Evolutionary conservation across 23 red algal species (phyloP), one percentile per base, ranked within the genome.

Genomic region (Pyropia yezoensis): DNA sequence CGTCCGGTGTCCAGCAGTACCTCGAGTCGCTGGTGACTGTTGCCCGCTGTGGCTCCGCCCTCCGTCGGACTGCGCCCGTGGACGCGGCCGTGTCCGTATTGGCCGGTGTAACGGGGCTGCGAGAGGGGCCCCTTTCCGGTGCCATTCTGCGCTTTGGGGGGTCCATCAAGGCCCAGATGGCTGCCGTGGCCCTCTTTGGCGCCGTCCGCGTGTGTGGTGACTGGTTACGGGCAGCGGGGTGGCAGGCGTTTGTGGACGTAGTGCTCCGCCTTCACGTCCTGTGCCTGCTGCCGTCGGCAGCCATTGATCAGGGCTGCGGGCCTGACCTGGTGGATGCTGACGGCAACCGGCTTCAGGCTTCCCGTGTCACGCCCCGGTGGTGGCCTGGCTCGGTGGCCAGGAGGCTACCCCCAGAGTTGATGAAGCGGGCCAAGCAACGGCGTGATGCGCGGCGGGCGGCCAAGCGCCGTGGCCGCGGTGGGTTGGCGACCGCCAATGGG

Each of bases 91-190:
- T 93, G 14, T 69, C 81, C 6, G 80, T 66, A 19, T 57, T 93
- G 20, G 60, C 66, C 5, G 69, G 29, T 18, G 88, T 76, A 22
- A 81, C 88, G 0, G 74, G 74, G 9, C 32, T 93, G 60, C 65
- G 76, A 14, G 71, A 84, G 53, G 74, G 88, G 0, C 73, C 77
- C 12, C 55, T 93, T n/a, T 30, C 67, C 61, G 73, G 75, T 17
- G 77, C 71, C 20, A 65, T 70, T 18, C 67, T 85, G n/a, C 74
- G 79, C 17, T 93, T 93, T 72, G 88, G 88, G 33, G 73, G 71
- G n/a, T 73, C 74, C 54, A 86, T 93, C 54, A 84, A 86, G 57
- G 79, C 79, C 20, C 88, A 93, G 45, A 84, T 93, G 88, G 79
- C 88, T 17, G 70, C 67, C 29, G 88, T 93, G 5, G 88, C 88